Percentiles rank a stretch among this genome's conserved stretches.
phyloP scores from a whole-genome alignment of 2,329 filamentous ascomycete species.

The Aspergillus pseudoviridinutans region DNA sequence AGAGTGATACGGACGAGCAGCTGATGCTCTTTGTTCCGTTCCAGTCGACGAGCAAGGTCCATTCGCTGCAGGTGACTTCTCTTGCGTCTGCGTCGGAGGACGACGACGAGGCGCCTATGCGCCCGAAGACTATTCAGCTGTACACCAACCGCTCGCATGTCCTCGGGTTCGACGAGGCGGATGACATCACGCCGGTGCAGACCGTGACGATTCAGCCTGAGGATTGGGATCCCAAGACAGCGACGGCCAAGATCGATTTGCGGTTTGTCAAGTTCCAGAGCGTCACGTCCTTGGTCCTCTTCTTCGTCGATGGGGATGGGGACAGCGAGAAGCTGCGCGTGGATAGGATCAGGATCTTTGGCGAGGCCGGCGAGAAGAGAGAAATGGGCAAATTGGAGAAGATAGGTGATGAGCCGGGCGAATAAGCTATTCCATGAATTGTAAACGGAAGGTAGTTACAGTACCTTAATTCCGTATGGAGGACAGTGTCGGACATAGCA shows the following conservation, averaged over 20 bases:
- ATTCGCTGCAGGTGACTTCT: constrained; percentile 83
- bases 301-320: constrained; percentile 80
- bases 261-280: constrained; percentile 98
- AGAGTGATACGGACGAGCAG: constrained; percentile 97
- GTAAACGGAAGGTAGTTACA: neutral
- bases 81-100: constrained; percentile 54
- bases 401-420: constrained; percentile 70
- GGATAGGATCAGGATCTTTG: constrained; percentile 61
- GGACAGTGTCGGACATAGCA: neutral
- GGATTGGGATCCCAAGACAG: constrained; percentile 74
- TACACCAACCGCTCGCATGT: constrained; percentile 88
- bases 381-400: constrained; percentile 95
- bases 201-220: constrained; percentile 66
- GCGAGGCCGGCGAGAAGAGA: constrained; percentile 85
- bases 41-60: constrained; percentile 80
- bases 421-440: constrained; percentile 37
- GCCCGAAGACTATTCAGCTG: constrained; percentile 77
- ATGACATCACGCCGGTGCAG: constrained; percentile 78
- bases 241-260: constrained; percentile 67
- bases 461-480: neutral
- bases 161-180: constrained; percentile 91
- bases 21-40: constrained; percentile 91
- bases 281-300: constrained; percentile 79
- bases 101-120: constrained; percentile 63
- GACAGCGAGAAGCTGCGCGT: constrained; percentile 81